phyloP scores from a whole-genome alignment of 164 flowering plant genomes.

The Nymphaea thermarum region DNA sequence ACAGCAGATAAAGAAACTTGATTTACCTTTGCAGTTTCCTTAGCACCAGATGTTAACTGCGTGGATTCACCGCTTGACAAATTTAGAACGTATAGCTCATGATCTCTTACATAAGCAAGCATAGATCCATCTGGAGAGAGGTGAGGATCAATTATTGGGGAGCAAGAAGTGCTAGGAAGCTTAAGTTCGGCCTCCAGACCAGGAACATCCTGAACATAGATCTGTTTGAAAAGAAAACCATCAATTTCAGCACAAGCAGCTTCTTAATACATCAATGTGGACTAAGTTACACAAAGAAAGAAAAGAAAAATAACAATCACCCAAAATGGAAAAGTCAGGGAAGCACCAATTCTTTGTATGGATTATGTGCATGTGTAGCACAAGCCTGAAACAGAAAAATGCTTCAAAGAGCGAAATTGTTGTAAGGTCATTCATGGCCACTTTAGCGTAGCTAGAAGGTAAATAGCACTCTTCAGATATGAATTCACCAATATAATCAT shows the following conservation, averaged over 20 bases:
- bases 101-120: conserved; percentile 71
- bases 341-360: too few relatives aligned
- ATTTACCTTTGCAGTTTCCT: conserved; percentile 35
- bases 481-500: too few relatives aligned
- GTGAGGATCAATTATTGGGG: conserved; percentile 86
- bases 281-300: too few relatives aligned
- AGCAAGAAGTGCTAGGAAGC: conserved; percentile 45
- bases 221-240: conserved; percentile 27
- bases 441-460: too few relatives aligned
- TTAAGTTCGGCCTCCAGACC: conserved; percentile 49
- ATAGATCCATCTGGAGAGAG: conserved; percentile 82
- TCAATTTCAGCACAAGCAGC: background rate
- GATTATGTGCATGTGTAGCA: too few relatives aligned
- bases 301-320: too few relatives aligned
- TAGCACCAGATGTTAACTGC: conserved; percentile 59
- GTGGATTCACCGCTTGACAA: conserved; percentile 33
- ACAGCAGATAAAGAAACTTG: background rate
- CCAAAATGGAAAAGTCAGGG: too few relatives aligned
- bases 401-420: too few relatives aligned
- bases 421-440: too few relatives aligned
- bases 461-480: too few relatives aligned
- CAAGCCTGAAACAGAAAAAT: too few relatives aligned
- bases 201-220: conserved; percentile 57
- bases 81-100: conserved; percentile 57
- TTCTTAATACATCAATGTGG: too few relatives aligned